A percentile compares a stretch with the other conserved stretches of the same genome.
phyloP scores from a whole-genome alignment of 2,329 filamentous ascomycete species.

The Ilyonectria mors-panacis region DNA sequence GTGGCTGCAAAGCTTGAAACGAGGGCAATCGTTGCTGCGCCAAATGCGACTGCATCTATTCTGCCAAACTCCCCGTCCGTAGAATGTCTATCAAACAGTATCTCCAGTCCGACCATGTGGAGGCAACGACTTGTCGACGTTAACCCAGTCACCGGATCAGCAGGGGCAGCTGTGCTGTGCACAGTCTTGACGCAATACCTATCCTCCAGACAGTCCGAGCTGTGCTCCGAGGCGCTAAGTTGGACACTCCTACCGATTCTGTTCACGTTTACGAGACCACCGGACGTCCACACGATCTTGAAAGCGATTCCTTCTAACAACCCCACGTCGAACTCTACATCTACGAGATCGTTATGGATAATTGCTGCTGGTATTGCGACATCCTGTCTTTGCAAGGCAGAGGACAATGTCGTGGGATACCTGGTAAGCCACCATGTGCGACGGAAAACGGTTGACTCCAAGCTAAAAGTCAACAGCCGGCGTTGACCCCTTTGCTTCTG shows the following conservation, averaged over 20 bases:
- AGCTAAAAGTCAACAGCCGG: slow-evolving; percentile 34
- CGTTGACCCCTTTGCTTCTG: slow-evolving; percentile 44
- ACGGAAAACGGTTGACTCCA: not conserved
- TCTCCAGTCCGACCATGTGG: slow-evolving; percentile 3
- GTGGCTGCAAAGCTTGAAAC: not conserved
- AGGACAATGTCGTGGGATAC: slow-evolving; percentile 29
- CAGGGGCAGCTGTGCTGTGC: slow-evolving; percentile 45
- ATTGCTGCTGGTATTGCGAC: slow-evolving; percentile 21
- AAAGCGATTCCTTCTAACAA: not conserved
- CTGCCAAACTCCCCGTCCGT: not conserved
- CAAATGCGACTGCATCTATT: not conserved
- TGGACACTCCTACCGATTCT: slow-evolving; percentile 51
- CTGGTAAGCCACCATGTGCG: slow-evolving; percentile 21
- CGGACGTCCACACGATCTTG: rapidly evolving
- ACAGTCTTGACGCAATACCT: slow-evolving; percentile 41
- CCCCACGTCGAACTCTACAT: not conserved
- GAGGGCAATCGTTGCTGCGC: not conserved
- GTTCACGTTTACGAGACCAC: slow-evolving; percentile 17
- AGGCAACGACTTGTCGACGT: not conserved
- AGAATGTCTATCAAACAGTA: not conserved
- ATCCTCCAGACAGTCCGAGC: slow-evolving; percentile 42
- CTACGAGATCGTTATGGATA: slow-evolving; percentile 28
- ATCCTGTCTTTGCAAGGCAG: slow-evolving; percentile 36
- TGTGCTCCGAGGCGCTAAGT: slow-evolving; percentile 52
- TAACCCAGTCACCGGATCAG: slow-evolving; percentile 17